phyloP scores from a whole-genome alignment of 139 green algal genomes.

The Chlorella sp. region DNA sequence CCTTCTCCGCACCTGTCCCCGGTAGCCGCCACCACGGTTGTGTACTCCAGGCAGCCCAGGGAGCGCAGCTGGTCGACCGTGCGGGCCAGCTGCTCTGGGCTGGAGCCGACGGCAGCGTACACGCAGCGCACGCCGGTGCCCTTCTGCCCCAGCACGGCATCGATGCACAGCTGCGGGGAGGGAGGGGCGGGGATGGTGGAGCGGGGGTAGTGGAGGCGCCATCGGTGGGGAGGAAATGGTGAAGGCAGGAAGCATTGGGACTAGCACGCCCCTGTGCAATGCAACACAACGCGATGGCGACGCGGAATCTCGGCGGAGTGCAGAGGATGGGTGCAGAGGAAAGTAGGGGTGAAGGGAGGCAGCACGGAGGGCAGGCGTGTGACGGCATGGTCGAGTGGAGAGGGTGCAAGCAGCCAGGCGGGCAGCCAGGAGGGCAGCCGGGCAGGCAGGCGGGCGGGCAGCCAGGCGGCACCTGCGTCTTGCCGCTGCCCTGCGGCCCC shows the following conservation, averaged over 20 bases:
- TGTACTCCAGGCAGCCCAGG: slow-evolving; percentile 63
- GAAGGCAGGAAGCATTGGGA: too few relatives aligned
- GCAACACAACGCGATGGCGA: background rate
- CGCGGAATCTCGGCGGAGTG: too few relatives aligned
- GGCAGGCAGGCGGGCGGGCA: too few relatives aligned
- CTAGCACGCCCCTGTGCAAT: background rate
- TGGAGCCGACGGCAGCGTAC: slow-evolving; percentile 59
- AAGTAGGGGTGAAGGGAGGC: too few relatives aligned
- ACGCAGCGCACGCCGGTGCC: slow-evolving; percentile 61
- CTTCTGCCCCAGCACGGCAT: slow-evolving; percentile 70
- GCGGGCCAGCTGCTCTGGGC: slow-evolving; percentile 45
- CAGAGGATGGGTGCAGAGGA: too few relatives aligned
- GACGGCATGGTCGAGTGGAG: too few relatives aligned
- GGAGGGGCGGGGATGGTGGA: background rate
- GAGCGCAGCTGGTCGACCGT: slow-evolving; percentile 50
- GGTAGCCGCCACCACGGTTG: slow-evolving; percentile 69
- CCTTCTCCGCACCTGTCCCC: background rate
- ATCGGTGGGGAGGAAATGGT: too few relatives aligned
- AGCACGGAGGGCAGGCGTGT: too few relatives aligned
- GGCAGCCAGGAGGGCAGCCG: too few relatives aligned
- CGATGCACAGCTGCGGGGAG: slow-evolving; percentile 57
- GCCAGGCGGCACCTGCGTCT: slow-evolving; percentile 46
- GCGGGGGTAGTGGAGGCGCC: background rate
- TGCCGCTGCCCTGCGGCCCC: slow-evolving; percentile 64
- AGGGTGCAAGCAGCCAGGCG: too few relatives aligned